Base-by-base conservation (phyloP, 257 asterid genomes). In the Ligustrum vulgare region DNA sequence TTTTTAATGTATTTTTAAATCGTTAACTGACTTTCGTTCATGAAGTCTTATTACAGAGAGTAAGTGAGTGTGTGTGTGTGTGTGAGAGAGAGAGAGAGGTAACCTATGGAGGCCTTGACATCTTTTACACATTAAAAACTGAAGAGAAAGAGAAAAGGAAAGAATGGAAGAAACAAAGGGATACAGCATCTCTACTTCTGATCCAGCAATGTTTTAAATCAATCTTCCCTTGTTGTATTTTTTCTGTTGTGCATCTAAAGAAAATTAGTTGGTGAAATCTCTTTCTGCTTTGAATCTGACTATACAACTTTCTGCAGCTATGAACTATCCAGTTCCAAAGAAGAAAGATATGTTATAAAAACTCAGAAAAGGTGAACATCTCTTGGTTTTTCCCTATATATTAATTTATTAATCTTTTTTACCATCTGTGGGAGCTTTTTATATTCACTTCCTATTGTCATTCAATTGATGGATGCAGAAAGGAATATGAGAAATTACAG, bases 401-500 rank as follows among this genome's bases (percentile, higher is more conserved):
- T 71, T 13, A 20, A 70, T 60, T 8, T 66, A 28, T 31, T 36
- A 5, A 35, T 75, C 33, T 9, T 72, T 56, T 32, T 43, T 65
- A 45, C 33, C 7, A 56, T 76, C 43, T 47, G 43, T 41, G 34
- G 34, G 15, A 71, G 43, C 20, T 45, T 69, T 82, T 22, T 56
- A 39, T 47, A 12, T 25, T 78, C 74, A 43, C 81, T 76, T 66
- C 51, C 39, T 67, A 18, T 58, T 39, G 69, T 47, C 69, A 65
- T 49, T 80, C 74, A 23, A 54, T 45, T 76, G 58, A 71, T 80
- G 67, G 56, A 56, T 82, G 87, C 92, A 93, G 98, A 78, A 87
- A 84, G 89, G 92, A 89, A 76, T 93, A 93, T 79, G 97, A 91
- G 81, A 93, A 88, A 75, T 83, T 91, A 74, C 87, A 92, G 23